Base-by-base conservation (phyloP, 163 green algal genomes). In the Volvox carteri region DNA sequence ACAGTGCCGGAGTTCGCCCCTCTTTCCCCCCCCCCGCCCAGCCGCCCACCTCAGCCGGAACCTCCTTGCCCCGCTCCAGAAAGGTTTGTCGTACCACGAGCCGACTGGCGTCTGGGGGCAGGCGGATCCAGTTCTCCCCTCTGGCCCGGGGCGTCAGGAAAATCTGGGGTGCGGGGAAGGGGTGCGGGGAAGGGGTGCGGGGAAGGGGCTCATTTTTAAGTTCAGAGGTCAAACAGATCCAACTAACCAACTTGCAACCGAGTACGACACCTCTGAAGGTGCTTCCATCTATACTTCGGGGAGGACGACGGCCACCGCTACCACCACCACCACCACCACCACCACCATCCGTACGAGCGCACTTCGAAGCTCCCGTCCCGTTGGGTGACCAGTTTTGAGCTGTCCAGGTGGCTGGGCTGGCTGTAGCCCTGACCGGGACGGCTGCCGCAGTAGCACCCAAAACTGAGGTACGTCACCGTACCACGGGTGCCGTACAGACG, bases 1-100 rank as follows among this genome's bases (percentile, higher is more conserved):
- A n/a, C n/a, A n/a, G n/a, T n/a, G n/a, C n/a, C n/a, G n/a, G 62
- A 3, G 9, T 73, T n/a, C 18, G n/a, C 3, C n/a, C 28, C 62
- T 25, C 62, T 28, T 11, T 33, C 12, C 65, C 30, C 3, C n/a
- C 25, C 30, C 65, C 30, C 65, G 4, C 33, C 19, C 30, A 30
- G 46, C 65, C 30, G 2, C 65, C 30, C 65, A 75, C 65, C n/a
- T 7, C 65, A 67, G 35, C 75, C 35, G 68, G 30, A 21, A n/a
- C 21, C 70, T 91, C 87, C 4, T 7, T 19, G 62, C 23, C 12
- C 12, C 78, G 21, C 68, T 85, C 54, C 68, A 88, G 70, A 56
- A 88, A 91, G 1, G 87, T 85, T 78, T 91, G 87, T 25, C 87
- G 87, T 41, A 91, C 78, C 33, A 91, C 78, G 7, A 91, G 44